A percentile compares a stretch with the other conserved stretches of the same genome.
These are phyloP conservation scores for Kalmusia sp. DNA, from an alignment of 2,329 filamentous ascomycete species.

Conservation along the genomic window DNA sequence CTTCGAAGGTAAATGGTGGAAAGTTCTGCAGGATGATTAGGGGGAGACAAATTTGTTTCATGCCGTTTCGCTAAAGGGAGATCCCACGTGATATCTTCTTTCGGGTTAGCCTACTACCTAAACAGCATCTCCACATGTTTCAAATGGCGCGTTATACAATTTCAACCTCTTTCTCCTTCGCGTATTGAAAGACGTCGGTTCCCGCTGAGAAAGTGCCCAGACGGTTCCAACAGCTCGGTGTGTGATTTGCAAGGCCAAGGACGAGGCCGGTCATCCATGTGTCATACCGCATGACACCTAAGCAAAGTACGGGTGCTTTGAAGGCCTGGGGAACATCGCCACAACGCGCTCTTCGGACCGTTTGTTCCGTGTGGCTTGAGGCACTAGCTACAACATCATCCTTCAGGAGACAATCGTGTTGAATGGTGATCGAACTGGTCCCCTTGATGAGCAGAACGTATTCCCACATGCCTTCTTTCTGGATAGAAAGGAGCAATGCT, in stretches of 20 bases:
- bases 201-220: slow-evolving; percentile 40
- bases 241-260: slow-evolving; percentile 25
- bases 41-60: slow-evolving; percentile 15
- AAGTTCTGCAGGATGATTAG: slow-evolving; percentile 3
- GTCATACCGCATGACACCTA: slow-evolving; percentile 35
- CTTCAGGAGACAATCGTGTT: slow-evolving; percentile 37
- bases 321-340: slow-evolving; percentile 21
- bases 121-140: not conserved
- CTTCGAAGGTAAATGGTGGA: slow-evolving; percentile 14
- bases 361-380: slow-evolving; percentile 9
- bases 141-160: slow-evolving; percentile 21
- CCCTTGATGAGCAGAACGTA: slow-evolving; percentile 37
- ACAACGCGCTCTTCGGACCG: slow-evolving; percentile 30
- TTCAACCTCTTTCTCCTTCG: slow-evolving; percentile 26
- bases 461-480: slow-evolving; percentile 22
- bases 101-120: not conserved
- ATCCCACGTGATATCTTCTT: slow-evolving; percentile 13
- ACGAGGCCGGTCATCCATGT: slow-evolving; percentile 36
- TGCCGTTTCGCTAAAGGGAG: slow-evolving; percentile 14
- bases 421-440: slow-evolving; percentile 30
- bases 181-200: slow-evolving; percentile 25
- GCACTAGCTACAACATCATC: slow-evolving; percentile 14
- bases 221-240: slow-evolving; percentile 26
- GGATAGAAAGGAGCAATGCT: slow-evolving; percentile 23
- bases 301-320: slow-evolving; percentile 31